Conservation (phyloP, 2,329 filamentous ascomycete genomes). For the Aureobasidium uvarum region DNA sequence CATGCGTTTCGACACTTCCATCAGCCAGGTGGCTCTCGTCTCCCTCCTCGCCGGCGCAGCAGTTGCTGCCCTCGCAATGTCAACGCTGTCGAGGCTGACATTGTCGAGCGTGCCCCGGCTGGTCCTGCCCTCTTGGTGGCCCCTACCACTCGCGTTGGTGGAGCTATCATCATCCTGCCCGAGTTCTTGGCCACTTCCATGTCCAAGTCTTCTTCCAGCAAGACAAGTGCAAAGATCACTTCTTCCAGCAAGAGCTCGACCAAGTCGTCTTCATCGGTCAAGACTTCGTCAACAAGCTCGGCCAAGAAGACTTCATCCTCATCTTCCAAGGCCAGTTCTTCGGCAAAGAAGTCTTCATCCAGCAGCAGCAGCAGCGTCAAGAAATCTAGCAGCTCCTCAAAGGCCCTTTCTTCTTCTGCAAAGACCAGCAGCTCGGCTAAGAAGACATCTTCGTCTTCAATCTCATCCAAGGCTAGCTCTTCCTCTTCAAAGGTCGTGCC, state of each 20-base stretch:
- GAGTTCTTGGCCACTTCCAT: slow-evolving; percentile 13
- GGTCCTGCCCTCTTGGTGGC: background rate
- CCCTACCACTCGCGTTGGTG: slow-evolving; percentile 21
- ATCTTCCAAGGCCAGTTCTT: background rate
- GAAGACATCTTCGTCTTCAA: slow-evolving; percentile 5
- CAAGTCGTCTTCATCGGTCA: slow-evolving; percentile 12
- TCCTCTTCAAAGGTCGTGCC: background rate
- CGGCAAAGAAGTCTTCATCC: background rate
- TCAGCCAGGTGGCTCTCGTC: slow-evolving; percentile 23
- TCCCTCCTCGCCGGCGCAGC: slow-evolving; percentile 21
- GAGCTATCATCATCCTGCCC: slow-evolving; percentile 2
- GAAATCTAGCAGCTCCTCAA: slow-evolving; percentile 3
- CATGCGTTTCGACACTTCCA: slow-evolving; percentile 21
- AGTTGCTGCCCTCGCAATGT: slow-evolving; percentile 9
- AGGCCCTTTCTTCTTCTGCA: background rate
- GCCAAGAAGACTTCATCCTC: slow-evolving; percentile 16
- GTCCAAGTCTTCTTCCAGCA: slow-evolving; percentile 2
- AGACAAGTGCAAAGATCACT: background rate
- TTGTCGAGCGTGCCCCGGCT: slow-evolving; percentile 1
- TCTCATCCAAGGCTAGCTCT: background rate
- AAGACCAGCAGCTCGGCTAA: background rate
- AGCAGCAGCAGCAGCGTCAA: slow-evolving; percentile 7
- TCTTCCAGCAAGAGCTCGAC: slow-evolving; percentile 1
- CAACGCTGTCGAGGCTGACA: background rate
- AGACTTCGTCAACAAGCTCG: slow-evolving; percentile 9